A percentile compares a stretch with the other conserved stretches of the same genome.
Conservation (phyloP, 345 rosid species). For the Sonneratia caseolaris region DNA sequence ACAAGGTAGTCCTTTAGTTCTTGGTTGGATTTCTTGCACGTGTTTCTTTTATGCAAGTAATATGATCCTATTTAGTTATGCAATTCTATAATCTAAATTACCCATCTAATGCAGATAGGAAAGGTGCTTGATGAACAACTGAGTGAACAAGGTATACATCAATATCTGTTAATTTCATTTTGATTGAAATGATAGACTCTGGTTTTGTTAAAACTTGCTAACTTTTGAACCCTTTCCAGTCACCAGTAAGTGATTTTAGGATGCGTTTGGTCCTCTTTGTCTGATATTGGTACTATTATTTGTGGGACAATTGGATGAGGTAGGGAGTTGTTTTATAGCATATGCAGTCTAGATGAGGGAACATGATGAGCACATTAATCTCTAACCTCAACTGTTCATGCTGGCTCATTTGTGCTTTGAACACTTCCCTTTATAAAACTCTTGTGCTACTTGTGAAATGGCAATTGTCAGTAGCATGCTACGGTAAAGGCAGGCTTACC, state of each 20-base stretch:
- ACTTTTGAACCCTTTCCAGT: neutral
- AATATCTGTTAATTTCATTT: neutral
- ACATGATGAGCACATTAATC: no score
- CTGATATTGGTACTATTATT: no score
- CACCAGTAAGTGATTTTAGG: neutral
- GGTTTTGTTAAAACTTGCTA: neutral
- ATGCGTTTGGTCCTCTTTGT: no score
- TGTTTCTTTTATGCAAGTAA: neutral
- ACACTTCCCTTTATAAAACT: neutral
- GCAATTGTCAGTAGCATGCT: neutral
- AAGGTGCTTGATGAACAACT: conserved; percentile 68
- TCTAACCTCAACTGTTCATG: neutral
- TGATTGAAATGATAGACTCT: neutral
- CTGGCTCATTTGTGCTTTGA: neutral
- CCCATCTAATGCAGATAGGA: conserved; percentile 46
- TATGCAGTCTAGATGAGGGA: neutral
- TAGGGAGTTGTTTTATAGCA: neutral
- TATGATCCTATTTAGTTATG: neutral
- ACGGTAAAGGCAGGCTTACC: neutral
- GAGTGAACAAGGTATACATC: conserved; percentile 59
- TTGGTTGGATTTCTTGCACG: neutral
- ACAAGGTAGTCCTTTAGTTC: conserved; percentile 40
- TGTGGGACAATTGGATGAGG: neutral
- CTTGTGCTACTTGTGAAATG: neutral
- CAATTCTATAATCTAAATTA: neutral